Conservation (phyloP, 2,329 filamentous ascomycete genomes). For the Cladorrhinum sp. region DNA sequence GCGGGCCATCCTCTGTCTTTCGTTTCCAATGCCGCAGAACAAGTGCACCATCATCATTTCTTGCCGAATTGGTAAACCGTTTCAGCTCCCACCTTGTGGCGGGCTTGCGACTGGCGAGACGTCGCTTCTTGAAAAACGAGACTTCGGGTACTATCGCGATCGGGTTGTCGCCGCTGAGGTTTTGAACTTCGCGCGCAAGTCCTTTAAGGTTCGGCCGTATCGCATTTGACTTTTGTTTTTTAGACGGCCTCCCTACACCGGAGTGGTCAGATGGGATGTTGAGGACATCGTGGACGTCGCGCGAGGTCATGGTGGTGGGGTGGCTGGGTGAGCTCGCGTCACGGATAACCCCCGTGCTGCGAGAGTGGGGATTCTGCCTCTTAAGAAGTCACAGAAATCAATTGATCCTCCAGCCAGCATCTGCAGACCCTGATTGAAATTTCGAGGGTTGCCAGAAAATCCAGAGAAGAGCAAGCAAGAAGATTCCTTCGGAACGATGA, state of each 20-base stretch:
- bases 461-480: neutral
- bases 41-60: slow-evolving; percentile 60
- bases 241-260: slow-evolving; percentile 55
- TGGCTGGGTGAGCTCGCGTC: slow-evolving; percentile 18
- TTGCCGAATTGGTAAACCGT: slow-evolving; percentile 74
- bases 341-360: slow-evolving; percentile 4
- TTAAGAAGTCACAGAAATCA: slow-evolving; percentile 1
- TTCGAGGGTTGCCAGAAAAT: too few relatives aligned
- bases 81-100: slow-evolving; percentile 63
- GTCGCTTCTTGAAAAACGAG: slow-evolving; percentile 57
- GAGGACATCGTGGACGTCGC: slow-evolving; percentile 85
- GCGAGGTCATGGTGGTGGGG: slow-evolving; percentile 58
- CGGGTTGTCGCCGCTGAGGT: slow-evolving; percentile 62
- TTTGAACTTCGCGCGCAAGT: slow-evolving; percentile 63
- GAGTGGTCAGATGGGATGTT: slow-evolving; percentile 66
- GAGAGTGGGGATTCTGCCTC: neutral
- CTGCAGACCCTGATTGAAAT: neutral
- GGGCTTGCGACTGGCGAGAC: slow-evolving; percentile 53
- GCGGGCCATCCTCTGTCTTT: slow-evolving; percentile 46
- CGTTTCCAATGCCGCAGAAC: slow-evolving; percentile 78
- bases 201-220: slow-evolving; percentile 61
- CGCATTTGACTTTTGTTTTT: slow-evolving; percentile 69
- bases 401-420: neutral
- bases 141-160: slow-evolving; percentile 64
- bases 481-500: neutral